phyloP scores from a whole-genome alignment of 2,329 filamentous ascomycete species.

The Pseudogymnoascus sp. region DNA sequence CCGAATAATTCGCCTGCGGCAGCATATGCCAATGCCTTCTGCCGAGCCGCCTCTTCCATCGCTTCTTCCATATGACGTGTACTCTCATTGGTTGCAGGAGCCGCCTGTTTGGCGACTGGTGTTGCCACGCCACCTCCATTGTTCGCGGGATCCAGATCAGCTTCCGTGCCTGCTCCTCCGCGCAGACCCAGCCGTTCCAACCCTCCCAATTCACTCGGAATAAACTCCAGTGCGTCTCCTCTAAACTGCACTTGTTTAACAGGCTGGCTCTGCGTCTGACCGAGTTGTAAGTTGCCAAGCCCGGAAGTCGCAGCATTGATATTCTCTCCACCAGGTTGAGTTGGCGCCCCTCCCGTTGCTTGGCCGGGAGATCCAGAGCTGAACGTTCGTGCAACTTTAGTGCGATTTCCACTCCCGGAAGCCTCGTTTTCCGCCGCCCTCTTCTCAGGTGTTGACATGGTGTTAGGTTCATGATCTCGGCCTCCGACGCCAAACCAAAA shows the following conservation, averaged over 20 bases:
- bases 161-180: background rate
- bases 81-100: background rate
- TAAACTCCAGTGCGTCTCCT: background rate
- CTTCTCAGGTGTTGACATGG: background rate
- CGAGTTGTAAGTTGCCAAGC: background rate
- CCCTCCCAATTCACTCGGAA: background rate
- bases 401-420: background rate
- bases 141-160: background rate
- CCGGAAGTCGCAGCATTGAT: too few relatives aligned
- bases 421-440: background rate
- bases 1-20: background rate
- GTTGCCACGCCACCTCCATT: background rate
- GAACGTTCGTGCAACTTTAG: background rate
- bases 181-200: background rate
- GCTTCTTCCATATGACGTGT: background rate
- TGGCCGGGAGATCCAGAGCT: background rate
- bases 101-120: background rate
- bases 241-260: background rate
- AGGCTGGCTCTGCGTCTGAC: background rate
- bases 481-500: constrained; percentile 2
- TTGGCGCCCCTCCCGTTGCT: background rate
- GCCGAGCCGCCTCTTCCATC: background rate
- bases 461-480: background rate
- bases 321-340: background rate
- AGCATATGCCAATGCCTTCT: background rate